Conservation (phyloP, 2,329 filamentous ascomycete species). For the Zasmidium cellare region DNA sequence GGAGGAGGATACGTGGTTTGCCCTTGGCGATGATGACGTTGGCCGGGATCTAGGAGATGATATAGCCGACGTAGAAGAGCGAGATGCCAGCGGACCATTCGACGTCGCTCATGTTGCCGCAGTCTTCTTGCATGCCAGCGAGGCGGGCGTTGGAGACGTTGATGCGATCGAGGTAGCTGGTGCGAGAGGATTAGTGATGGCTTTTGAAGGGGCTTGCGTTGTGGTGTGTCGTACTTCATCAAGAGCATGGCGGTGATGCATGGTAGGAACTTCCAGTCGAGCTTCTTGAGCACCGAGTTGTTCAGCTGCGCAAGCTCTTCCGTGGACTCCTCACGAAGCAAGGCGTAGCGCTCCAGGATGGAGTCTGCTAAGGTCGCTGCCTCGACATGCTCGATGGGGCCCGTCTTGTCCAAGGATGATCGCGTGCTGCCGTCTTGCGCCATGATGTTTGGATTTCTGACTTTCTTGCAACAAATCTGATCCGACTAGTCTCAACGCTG, state of each 20-base stretch:
- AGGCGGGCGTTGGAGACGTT: slow-evolving; percentile 43
- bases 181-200: background rate
- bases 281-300: slow-evolving; percentile 12
- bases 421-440: background rate
- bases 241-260: slow-evolving; percentile 13
- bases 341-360: slow-evolving; percentile 10
- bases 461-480: no score
- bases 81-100: slow-evolving; percentile 10
- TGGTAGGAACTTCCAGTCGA: slow-evolving; percentile 17
- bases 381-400: background rate
- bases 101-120: slow-evolving; percentile 9
- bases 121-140: slow-evolving; percentile 34
- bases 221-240: slow-evolving; percentile 5
- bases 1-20: slow-evolving; percentile 5
- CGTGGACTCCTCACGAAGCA: slow-evolving; percentile 9
- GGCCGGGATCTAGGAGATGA: slow-evolving; percentile 10
- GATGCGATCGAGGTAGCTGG: slow-evolving; percentile 37
- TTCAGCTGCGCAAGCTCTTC: slow-evolving; percentile 10
- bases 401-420: slow-evolving; percentile 10
- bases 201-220: background rate
- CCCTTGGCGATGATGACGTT: slow-evolving; percentile 13
- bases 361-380: background rate
- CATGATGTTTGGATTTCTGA: background rate
- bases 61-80: slow-evolving; percentile 15
- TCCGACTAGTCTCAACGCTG: no score